Evolutionary conservation across 1,139 yeast species (phyloP).

Genomic region (Meyerozyma athensensis): DNA sequence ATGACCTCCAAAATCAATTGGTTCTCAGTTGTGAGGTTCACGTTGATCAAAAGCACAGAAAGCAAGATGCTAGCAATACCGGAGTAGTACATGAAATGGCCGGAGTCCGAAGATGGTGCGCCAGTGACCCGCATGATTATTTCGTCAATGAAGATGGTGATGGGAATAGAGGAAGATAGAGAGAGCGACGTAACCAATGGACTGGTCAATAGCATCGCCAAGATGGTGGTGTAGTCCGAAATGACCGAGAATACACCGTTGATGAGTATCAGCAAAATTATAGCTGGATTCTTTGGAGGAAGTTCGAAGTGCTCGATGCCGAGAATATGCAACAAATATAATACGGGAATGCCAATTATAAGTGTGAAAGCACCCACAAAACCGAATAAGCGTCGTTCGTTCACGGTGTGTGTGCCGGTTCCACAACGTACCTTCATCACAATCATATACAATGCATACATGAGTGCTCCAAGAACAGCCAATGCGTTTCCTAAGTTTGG

Average conservation of each 20-base stretch:
- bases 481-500: conserved; percentile 43
- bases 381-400: conserved; percentile 47
- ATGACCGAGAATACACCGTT: conserved; percentile 44
- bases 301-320: conserved; percentile 37
- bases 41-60: conserved; percentile 45
- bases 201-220: conserved; percentile 50
- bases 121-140: conserved; percentile 23
- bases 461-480: conserved; percentile 43
- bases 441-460: conserved; percentile 44
- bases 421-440: conserved; percentile 43
- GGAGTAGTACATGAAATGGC: conserved; percentile 27
- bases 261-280: conserved; percentile 30
- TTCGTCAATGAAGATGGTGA: conserved; percentile 46
- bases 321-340: conserved; percentile 27
- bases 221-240: conserved; percentile 46
- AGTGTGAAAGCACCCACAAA: conserved; percentile 41
- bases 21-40: conserved; percentile 39
- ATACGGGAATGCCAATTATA: conserved; percentile 33
- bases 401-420: conserved; percentile 36
- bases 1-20: conserved; percentile 46
- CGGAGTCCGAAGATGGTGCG: conserved; percentile 21
- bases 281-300: conserved; percentile 35
- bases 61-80: conserved; percentile 45
- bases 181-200: conserved; percentile 52
- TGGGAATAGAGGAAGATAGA: conserved; percentile 49